Base-by-base conservation (phyloP, 2,329 filamentous ascomycete species). In the Hansfordia pulvinata region DNA sequence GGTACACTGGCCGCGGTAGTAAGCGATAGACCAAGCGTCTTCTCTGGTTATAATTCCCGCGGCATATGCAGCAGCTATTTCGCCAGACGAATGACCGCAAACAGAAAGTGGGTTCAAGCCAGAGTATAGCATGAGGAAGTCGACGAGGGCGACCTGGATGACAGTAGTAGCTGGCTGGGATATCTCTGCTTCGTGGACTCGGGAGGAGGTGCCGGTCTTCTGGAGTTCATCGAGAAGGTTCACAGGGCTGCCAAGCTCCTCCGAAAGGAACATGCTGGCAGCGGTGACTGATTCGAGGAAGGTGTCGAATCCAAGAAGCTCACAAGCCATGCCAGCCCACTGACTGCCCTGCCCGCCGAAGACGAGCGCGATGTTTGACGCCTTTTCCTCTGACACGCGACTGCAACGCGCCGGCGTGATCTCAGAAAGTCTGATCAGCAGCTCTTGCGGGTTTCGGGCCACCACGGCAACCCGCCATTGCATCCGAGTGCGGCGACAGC, bases 61-160 rank as follows among this genome's bases (percentile, higher is more conserved):
- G 27, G 60, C 37, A 30, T 62, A 53, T 26, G 54, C 52, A 30
- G 63, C 47, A 26, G 60, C 62, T 14, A 64, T 60, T 29, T 67
- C 46, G 16, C 52, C 40, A 7, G 51, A 44, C 9, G 47, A 39
- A 12, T 62, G 62, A 5, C 54, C 41, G 2, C 50, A 28, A 22
- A 57, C 51, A 6, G 48, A 38, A 3, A 43, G 41, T 3, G 44
- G 42, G 2, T 37, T 43, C 17, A 60, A 36, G 22, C 53, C 37
- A n/a, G n/a, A n/a, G 33, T 44, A 42, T 16, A 51, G 43, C 8
- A 48, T 46, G 20, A 54, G 49, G n/a, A 52, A 39, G 17, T 56
- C 52, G 26, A 62, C 58, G 29, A 54, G 52, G 19, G 44, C 43
- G 19, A 58, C 41, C 33, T 64, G 55, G 30, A 60, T 37, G 12